These are phyloP conservation scores for Phyllosticta citriasiana DNA, from an alignment of 2,329 filamentous ascomycete genomes.

Conservation along the genomic window DNA sequence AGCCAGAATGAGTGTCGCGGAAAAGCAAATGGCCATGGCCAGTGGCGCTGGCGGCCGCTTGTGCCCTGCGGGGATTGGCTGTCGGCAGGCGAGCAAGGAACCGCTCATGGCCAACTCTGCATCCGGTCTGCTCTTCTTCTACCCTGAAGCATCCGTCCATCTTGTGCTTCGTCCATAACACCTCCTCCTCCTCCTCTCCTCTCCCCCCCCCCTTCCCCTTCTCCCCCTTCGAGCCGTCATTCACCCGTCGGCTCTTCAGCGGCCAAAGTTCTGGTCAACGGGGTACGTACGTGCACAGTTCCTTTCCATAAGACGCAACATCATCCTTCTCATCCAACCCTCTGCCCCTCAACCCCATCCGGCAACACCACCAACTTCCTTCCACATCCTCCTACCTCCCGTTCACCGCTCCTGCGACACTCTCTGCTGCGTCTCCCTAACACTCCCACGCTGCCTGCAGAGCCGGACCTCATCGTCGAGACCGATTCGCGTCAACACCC, in stretches of 20 bases:
- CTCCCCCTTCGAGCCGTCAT: constrained; percentile 13
- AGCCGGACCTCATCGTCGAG: constrained; percentile 7
- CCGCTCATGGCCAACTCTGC: constrained; percentile 16
- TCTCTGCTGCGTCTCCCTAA: background rate
- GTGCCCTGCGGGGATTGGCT: constrained; percentile 12
- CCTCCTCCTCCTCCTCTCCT: constrained; percentile 18
- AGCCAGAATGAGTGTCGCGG: background rate
- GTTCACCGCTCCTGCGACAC: background rate
- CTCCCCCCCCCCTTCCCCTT: constrained; percentile 12
- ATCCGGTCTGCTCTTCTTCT: constrained; percentile 17
- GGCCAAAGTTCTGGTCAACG: constrained; percentile 11
- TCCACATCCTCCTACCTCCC: constrained; percentile 1
- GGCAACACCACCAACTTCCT: background rate
- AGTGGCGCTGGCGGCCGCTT: constrained; percentile 8
- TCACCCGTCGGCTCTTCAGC: constrained; percentile 11
- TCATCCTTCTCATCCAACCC: constrained; percentile 5
- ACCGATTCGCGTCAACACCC: constrained; percentile 3
- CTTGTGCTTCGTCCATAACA: constrained; percentile 13
- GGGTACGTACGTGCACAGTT: constrained; percentile 11
- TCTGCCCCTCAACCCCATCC: background rate
- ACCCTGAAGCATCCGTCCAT: background rate
- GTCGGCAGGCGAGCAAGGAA: constrained; percentile 12
- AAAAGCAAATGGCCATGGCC: constrained; percentile 9
- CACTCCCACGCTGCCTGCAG: background rate
- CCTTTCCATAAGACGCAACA: constrained; percentile 10